Evolutionary conservation across 371 early-diverging fungal genomes (phyloP).

Genomic region (Apophysomyces elegans): DNA sequence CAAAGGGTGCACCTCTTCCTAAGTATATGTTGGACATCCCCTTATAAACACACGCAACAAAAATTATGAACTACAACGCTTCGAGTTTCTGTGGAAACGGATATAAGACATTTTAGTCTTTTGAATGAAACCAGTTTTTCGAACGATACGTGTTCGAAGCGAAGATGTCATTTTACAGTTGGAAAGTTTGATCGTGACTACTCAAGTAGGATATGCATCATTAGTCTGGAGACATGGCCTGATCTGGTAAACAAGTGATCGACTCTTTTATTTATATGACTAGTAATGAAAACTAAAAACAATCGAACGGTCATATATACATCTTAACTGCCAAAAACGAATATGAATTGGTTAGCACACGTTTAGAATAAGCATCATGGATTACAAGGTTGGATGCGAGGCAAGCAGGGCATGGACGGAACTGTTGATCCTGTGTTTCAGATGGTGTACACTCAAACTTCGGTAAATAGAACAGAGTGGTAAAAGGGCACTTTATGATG

Average conservation of each 20-base stretch:
- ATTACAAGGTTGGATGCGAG: not conserved
- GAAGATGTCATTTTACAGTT: too few species aligned
- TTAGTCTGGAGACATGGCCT: not conserved
- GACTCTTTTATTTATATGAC: not conserved
- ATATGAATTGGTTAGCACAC: not conserved
- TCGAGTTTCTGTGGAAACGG: too few species aligned
- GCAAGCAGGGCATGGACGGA: not conserved
- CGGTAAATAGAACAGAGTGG: too few species aligned
- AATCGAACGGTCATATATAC: not conserved
- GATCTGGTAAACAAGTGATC: slow-evolving; percentile 1
- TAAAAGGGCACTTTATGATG: not conserved
- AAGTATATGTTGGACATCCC: too few species aligned
- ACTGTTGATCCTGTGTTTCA: not conserved
- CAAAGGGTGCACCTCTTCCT: too few species aligned
- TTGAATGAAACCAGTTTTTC: too few species aligned
- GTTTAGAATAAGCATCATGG: too few species aligned
- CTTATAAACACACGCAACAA: too few species aligned
- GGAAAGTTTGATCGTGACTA: not conserved
- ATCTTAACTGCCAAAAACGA: not conserved
- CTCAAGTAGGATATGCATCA: not conserved
- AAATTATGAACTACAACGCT: too few species aligned
- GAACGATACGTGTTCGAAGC: too few species aligned
- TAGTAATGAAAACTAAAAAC: not conserved
- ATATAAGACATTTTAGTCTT: too few species aligned
- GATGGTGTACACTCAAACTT: not conserved